Conservation (phyloP, 495 filamentous ascomycete species). For the Beverwykella pulmonaria region DNA sequence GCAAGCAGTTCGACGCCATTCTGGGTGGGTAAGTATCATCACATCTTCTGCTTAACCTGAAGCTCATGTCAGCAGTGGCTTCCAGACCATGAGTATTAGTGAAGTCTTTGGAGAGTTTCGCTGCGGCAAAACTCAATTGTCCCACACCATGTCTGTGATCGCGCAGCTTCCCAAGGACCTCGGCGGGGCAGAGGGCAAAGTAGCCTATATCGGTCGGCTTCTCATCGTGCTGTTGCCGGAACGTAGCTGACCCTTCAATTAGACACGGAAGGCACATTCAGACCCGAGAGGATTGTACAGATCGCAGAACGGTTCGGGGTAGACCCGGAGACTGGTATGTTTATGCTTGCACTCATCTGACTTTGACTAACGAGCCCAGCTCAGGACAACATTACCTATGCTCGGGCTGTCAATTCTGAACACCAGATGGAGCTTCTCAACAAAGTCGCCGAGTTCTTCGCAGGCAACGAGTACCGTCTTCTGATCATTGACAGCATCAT, state of each 20-base stretch:
- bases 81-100: conserved; percentile 79
- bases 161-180: conserved; percentile 57
- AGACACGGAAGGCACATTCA: conserved; percentile 80
- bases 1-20: conserved; percentile 74
- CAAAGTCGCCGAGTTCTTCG: conserved; percentile 66
- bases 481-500: conserved; percentile 80
- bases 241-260: conserved; percentile 7
- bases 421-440: conserved; percentile 75
- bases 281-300: conserved; percentile 70
- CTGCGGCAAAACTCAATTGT: conserved; percentile 68
- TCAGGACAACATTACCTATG: conserved; percentile 76
- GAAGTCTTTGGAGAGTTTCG: conserved; percentile 75
- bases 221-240: not conserved
- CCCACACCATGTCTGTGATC: conserved; percentile 48
- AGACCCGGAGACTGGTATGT: conserved; percentile 35
- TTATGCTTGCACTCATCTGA: not conserved
- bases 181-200: conserved; percentile 76
- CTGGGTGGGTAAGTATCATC: conserved; percentile 59
- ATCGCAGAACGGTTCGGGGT: conserved; percentile 74
- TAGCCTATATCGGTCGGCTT: conserved; percentile 67
- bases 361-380: conserved; percentile 50
- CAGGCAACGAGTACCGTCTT: conserved; percentile 68
- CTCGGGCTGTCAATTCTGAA: conserved; percentile 73
- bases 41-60: not conserved
- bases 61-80: conserved; percentile 57